Percentiles rank a stretch among this genome's conserved stretches.
These are phyloP conservation scores for Leptographium lundbergii DNA, from an alignment of 2,329 filamentous ascomycete species.

Conservation along the genomic window DNA sequence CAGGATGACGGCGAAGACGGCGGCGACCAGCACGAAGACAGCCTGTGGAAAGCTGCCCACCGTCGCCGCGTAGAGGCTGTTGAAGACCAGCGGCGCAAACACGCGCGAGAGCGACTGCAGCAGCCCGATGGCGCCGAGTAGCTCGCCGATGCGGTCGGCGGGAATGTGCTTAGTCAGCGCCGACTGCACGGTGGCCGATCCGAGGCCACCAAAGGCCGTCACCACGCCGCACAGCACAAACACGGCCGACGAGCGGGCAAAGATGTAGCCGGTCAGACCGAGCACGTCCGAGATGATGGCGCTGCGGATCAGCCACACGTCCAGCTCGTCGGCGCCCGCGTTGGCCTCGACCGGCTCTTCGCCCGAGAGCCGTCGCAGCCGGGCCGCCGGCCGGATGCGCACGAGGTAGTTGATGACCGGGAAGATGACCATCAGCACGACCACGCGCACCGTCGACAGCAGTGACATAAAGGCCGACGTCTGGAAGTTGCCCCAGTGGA, in stretches of 20 bases:
- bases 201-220: conserved; percentile 71
- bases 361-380: conserved; percentile 26
- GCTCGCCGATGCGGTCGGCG: conserved; percentile 63
- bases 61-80: conserved; percentile 72
- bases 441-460: conserved; percentile 64
- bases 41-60: conserved; percentile 68
- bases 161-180: conserved; percentile 86
- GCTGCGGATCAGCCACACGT: conserved; percentile 62
- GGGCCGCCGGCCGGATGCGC: conserved; percentile 40
- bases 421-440: conserved; percentile 61
- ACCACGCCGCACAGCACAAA: conserved; percentile 64
- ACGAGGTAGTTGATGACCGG: conserved; percentile 67
- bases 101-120: conserved; percentile 73
- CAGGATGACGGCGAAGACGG: conserved; percentile 54
- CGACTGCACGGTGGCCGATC: conserved; percentile 71
- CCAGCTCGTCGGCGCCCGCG: conserved; percentile 62
- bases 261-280: conserved; percentile 63
- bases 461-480: conserved; percentile 69
- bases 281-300: conserved; percentile 65
- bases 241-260: conserved; percentile 45
- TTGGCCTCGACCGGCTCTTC: conserved; percentile 33
- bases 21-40: conserved; percentile 64
- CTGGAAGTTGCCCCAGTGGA: conserved; percentile 72
- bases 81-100: conserved; percentile 70
- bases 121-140: conserved; percentile 80